Conservation (phyloP, 2,329 filamentous ascomycete genomes). For the Coniosporium tulheliwenetii region DNA sequence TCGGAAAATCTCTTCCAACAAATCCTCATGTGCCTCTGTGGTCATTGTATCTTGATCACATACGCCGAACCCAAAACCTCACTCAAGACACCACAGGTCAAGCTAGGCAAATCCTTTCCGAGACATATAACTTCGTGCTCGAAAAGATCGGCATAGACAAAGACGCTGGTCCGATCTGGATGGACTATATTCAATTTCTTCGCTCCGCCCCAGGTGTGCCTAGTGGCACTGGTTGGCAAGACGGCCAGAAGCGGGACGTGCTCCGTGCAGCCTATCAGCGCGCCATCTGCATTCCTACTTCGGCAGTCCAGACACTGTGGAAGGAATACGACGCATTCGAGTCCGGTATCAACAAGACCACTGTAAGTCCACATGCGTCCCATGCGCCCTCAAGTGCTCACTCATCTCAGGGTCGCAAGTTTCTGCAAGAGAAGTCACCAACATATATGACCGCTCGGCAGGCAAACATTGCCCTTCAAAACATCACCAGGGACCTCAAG, state of each 20-base stretch:
- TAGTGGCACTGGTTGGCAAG: constrained; percentile 82
- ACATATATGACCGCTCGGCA: constrained; percentile 93
- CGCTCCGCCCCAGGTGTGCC: constrained; percentile 73
- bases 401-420: constrained; percentile 66
- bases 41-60: constrained; percentile 89
- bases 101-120: constrained; percentile 63
- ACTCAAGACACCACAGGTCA: constrained; percentile 61
- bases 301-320: constrained; percentile 73
- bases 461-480: constrained; percentile 79
- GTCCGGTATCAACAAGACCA: constrained; percentile 82
- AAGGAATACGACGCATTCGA: constrained; percentile 97
- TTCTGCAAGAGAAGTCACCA: constrained; percentile 81
- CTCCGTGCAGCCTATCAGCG: constrained; percentile 85
- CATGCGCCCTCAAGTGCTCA: constrained; percentile 7
- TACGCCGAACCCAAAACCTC: constrained; percentile 79
- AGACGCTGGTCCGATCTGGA: constrained; percentile 79
- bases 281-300: constrained; percentile 74
- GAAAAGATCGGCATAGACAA: constrained; percentile 82
- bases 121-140: constrained; percentile 86
- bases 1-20: constrained; percentile 61
- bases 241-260: constrained; percentile 94
- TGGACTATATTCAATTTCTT: constrained; percentile 88
- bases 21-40: constrained; percentile 78
- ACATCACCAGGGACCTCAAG: constrained; percentile 61
- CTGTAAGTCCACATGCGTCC: constrained; percentile 37